Evolutionary conservation across 805 yeast species (phyloP).

Genomic region (Zygosaccharomyces rouxii): DNA sequence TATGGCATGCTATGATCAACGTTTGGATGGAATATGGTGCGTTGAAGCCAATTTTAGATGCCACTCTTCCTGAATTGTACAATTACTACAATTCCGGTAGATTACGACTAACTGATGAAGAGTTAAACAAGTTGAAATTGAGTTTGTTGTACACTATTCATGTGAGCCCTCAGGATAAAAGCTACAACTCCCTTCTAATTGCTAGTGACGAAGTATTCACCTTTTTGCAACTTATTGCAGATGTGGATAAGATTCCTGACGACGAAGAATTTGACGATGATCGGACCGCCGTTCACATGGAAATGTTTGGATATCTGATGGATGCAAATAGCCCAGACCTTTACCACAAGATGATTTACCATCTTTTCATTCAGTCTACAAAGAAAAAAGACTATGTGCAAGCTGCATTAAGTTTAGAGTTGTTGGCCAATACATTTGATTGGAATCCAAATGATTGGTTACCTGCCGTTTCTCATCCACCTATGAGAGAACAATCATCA

Average conservation of each 20-base stretch:
- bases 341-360: conserved; percentile 72
- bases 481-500: conserved; percentile 72
- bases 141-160: conserved; percentile 21
- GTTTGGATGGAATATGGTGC: conserved; percentile 18
- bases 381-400: conserved; percentile 62
- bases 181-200: conserved; percentile 45
- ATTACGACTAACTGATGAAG: conserved; percentile 24
- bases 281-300: conserved; percentile 72
- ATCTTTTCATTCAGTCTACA: conserved; percentile 62
- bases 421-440: conserved; percentile 67
- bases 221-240: conserved; percentile 60
- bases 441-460: conserved; percentile 63
- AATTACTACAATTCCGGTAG: conserved; percentile 26
- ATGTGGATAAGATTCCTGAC: conserved; percentile 67
- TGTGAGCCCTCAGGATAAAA: conserved; percentile 54
- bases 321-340: conserved; percentile 75
- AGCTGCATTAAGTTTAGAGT: conserved; percentile 76
- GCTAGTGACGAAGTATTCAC: conserved; percentile 54
- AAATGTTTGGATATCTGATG: conserved; percentile 69
- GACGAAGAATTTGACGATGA: conserved; percentile 86
- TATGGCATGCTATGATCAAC: conserved; percentile 57
- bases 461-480: conserved; percentile 58
- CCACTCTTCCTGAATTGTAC: conserved; percentile 27
- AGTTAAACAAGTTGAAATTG: conserved; percentile 20
- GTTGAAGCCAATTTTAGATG: conserved; percentile 19